Evolutionary conservation across 495 filamentous ascomycete genomes (phyloP).

Genomic region (Penicillium riverlandense): DNA sequence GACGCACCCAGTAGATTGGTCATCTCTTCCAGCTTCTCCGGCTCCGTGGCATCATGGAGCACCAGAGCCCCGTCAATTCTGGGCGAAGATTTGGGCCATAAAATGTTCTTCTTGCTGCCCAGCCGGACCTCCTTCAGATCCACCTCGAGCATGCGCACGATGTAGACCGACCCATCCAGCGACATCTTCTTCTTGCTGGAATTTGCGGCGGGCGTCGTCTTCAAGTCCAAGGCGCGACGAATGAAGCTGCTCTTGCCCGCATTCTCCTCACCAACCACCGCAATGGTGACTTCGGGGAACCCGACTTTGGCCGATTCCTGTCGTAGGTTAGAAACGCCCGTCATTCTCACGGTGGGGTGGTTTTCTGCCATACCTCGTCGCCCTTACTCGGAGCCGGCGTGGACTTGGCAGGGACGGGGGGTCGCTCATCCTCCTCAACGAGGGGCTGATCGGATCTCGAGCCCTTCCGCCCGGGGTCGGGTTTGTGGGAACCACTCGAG

Average conservation of each 20-base stretch:
- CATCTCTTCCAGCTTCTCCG: slow-evolving; percentile 59
- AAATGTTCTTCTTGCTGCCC: slow-evolving; percentile 52
- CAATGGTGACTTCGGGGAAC: slow-evolving; percentile 65
- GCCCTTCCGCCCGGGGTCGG: slow-evolving; percentile 16
- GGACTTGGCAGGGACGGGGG: slow-evolving; percentile 6
- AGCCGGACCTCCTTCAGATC: slow-evolving; percentile 30
- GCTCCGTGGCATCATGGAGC: slow-evolving; percentile 78
- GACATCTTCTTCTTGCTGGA: slow-evolving; percentile 63
- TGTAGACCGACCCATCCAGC: slow-evolving; percentile 67
- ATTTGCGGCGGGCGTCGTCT: slow-evolving; percentile 46
- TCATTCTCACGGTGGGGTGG: slow-evolving; percentile 9
- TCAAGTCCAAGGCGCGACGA: slow-evolving; percentile 67
- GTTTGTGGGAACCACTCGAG: slow-evolving; percentile 19
- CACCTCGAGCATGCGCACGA: slow-evolving; percentile 77
- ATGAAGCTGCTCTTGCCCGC: slow-evolving; percentile 92
- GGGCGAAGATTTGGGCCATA: slow-evolving; percentile 75
- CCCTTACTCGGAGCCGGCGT: slow-evolving; percentile 7
- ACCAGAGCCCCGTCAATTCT: slow-evolving; percentile 76
- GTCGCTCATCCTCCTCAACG: slow-evolving; percentile 27
- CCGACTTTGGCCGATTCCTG: slow-evolving; percentile 21
- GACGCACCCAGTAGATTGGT: slow-evolving; percentile 51
- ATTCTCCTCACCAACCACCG: slow-evolving; percentile 70
- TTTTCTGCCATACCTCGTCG: slow-evolving; percentile 20
- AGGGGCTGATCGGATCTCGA: slow-evolving; percentile 20
- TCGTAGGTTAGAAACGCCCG: background rate